These are phyloP conservation scores for Hypoxylon trugodes DNA, from an alignment of 495 filamentous ascomycete genomes.

Conservation along the genomic window DNA sequence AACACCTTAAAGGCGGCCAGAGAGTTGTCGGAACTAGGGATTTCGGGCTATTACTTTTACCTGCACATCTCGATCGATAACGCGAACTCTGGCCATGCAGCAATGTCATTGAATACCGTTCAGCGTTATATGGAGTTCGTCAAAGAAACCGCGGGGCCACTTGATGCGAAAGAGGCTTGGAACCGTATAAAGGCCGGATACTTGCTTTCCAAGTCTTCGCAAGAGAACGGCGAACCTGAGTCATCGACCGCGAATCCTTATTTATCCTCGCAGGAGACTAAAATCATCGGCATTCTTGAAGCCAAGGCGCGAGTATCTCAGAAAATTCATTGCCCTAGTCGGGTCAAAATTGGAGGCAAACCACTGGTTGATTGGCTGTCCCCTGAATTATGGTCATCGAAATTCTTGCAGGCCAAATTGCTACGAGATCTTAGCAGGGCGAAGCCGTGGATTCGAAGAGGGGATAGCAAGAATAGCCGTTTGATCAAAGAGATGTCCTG, in stretches of 20 bases:
- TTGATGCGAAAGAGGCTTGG: not conserved
- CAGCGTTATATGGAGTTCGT: not conserved
- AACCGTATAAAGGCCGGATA: not conserved
- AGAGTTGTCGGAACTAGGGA: not conserved
- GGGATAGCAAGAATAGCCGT: not conserved
- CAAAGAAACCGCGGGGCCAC: not conserved
- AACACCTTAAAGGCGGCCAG: not conserved
- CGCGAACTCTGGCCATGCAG: not conserved
- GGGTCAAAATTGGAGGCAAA: not conserved
- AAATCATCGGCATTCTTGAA: not conserved
- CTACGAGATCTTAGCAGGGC: not conserved
- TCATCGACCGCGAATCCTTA: not conserved
- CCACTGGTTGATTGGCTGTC: not conserved
- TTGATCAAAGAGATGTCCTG: not conserved
- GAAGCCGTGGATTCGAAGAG: not conserved
- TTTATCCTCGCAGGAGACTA: not conserved
- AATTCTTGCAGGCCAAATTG: not conserved
- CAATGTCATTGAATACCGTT: not conserved
- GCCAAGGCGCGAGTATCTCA: not conserved
- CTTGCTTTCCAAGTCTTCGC: not conserved
- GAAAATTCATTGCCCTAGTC: not conserved
- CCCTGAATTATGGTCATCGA: not conserved
- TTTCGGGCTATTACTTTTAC: not conserved
- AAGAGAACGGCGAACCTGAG: not conserved
- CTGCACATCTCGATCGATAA: not conserved